These are phyloP conservation scores for Rhizoctonia solani DNA, from an alignment of 1,284 basidiomycete species.

Conservation along the genomic window DNA sequence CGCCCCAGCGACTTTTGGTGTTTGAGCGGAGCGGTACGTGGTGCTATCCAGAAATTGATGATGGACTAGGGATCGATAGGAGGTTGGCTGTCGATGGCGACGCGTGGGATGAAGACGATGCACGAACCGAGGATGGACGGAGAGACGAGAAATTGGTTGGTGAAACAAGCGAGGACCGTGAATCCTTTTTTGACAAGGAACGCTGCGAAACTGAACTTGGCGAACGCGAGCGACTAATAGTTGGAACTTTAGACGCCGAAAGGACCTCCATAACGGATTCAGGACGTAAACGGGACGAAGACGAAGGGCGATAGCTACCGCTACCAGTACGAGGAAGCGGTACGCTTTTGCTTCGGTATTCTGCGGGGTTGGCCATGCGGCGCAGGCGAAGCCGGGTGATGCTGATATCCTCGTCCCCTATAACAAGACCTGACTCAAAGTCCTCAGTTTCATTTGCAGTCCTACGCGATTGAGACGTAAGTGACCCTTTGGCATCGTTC, in stretches of 20 bases:
- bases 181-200: conserved; percentile 39
- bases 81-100: conserved; percentile 19
- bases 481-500: conserved; percentile 45
- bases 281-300: conserved; percentile 13
- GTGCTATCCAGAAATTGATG: conserved; percentile 30
- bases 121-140: conserved; percentile 25
- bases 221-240: conserved; percentile 45
- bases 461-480: conserved; percentile 6
- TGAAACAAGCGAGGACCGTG: conserved; percentile 17
- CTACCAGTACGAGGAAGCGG: conserved; percentile 26
- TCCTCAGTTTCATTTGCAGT: conserved; percentile 63
- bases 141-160: conserved; percentile 32
- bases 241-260: conserved; percentile 23
- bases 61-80: conserved; percentile 22
- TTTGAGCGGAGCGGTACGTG: conserved; percentile 31
- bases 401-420: conserved; percentile 76
- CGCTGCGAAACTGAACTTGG: conserved; percentile 51
- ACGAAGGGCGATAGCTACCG: conserved; percentile 7
- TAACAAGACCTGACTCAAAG: conserved; percentile 78
- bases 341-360: conserved; percentile 24
- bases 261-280: conserved; percentile 36
- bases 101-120: conserved; percentile 1
- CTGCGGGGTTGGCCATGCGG: conserved; percentile 14
- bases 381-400: conserved; percentile 59
- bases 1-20: conserved; percentile 38